These are phyloP conservation scores for Calendula officinalis DNA, from an alignment of 129 eudicot genomes.

Conservation along the genomic window DNA sequence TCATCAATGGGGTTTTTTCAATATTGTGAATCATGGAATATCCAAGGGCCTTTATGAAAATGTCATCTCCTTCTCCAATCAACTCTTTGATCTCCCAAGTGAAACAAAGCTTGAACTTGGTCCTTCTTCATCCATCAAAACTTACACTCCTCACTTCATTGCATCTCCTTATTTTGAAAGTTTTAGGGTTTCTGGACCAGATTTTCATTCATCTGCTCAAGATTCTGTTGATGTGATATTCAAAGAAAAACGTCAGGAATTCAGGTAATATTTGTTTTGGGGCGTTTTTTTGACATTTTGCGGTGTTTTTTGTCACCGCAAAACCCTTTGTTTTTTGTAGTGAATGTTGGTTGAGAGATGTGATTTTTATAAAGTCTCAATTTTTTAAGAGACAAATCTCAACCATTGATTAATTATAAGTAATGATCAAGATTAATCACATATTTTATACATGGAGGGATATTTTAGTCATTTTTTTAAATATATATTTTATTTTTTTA, in stretches of 20 bases:
- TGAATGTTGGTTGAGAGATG: too few relatives aligned
- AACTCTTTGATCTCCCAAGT: conserved; percentile 60
- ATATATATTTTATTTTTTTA: too few relatives aligned
- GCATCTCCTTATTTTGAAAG: conserved; percentile 85
- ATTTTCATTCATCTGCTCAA: conserved; percentile 53
- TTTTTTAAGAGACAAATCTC: too few relatives aligned
- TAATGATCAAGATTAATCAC: too few relatives aligned
- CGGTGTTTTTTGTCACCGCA: too few relatives aligned
- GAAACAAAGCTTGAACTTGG: conserved; percentile 64
- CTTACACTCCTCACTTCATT: conserved; percentile 73
- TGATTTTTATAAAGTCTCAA: too few relatives aligned
- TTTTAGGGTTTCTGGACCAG: conserved; percentile 65
- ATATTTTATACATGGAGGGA: too few relatives aligned
- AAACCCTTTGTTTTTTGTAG: too few relatives aligned
- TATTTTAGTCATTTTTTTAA: too few relatives aligned
- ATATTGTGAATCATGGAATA: conserved; percentile 67
- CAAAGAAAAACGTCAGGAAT: conserved; percentile 32
- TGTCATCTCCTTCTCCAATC: conserved; percentile 42
- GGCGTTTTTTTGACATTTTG: too few relatives aligned
- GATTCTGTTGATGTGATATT: conserved; percentile 48
- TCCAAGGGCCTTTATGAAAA: conserved; percentile 46
- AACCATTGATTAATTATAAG: too few relatives aligned
- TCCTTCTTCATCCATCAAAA: conserved; percentile 55
- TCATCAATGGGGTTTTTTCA: conserved; percentile 82
- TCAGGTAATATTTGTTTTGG: conserved; percentile 47